These are phyloP conservation scores for Urochloa ruziziensis DNA, from an alignment of 176 grass and related monocot species.

Conservation along the genomic window DNA sequence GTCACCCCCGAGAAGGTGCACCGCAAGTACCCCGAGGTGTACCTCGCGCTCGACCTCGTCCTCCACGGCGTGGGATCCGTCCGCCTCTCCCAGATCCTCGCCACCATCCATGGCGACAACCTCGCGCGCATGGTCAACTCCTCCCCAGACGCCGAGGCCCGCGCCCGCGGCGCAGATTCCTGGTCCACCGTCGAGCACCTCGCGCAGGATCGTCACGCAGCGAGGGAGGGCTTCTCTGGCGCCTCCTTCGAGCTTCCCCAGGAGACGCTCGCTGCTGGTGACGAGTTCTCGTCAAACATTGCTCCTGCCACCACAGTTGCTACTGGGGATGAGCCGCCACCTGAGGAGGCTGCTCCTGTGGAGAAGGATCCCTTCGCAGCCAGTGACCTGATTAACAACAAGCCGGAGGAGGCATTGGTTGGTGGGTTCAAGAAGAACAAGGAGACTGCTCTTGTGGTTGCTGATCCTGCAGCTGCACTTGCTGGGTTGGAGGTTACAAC, in stretches of 20 bases:
- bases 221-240: constrained; percentile 54
- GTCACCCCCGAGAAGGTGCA: constrained; percentile 93
- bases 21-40: constrained; percentile 96
- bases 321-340: constrained; percentile 52
- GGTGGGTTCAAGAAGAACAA: constrained; percentile 93
- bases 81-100: constrained; percentile 82
- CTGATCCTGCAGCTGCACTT: constrained; percentile 76
- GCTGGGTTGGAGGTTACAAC: constrained; percentile 92
- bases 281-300: constrained; percentile 78
- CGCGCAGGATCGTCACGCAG: constrained; percentile 60
- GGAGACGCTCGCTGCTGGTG: constrained; percentile 82
- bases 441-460: constrained; percentile 58
- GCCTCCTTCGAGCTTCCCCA: constrained; percentile 76
- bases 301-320: constrained; percentile 44
- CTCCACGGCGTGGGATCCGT: constrained; percentile 87
- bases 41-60: constrained; percentile 94
- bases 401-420: constrained; percentile 84
- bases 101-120: constrained; percentile 96
- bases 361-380: constrained; percentile 96
- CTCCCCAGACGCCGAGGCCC: constrained; percentile 72
- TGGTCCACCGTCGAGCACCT: constrained; percentile 70
- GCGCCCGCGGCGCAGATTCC: constrained; percentile 75
- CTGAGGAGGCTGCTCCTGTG: constrained; percentile 44
- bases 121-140: constrained; percentile 93
- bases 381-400: constrained; percentile 87